A percentile compares a stretch with the other conserved stretches of the same genome.
Conservation (phyloP, 148 eudicot genomes). For the Amaranthus hypochondriacus region DNA sequence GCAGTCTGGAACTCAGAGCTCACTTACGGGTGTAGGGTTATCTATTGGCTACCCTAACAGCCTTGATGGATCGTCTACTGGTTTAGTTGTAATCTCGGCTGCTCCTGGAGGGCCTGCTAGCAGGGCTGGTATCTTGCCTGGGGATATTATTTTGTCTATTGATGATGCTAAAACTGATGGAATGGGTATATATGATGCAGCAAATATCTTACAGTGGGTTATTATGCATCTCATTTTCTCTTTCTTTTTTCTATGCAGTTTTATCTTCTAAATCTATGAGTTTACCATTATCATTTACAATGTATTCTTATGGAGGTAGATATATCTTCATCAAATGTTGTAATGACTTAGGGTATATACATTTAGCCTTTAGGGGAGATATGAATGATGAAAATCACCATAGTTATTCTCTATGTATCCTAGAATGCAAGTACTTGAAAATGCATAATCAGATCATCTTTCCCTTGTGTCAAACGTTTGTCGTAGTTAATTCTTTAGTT, state of each 20-base stretch:
- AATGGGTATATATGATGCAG: slow-evolving; percentile 96
- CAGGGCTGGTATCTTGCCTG: slow-evolving; percentile 75
- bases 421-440: too few relatives aligned
- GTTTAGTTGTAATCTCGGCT: slow-evolving; percentile 85
- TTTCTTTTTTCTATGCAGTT: slow-evolving; percentile 14
- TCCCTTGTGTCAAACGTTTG: not conserved
- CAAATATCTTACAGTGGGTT: slow-evolving; percentile 86
- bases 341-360: too few relatives aligned
- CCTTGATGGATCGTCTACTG: slow-evolving; percentile 49
- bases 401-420: too few relatives aligned
- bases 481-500: not conserved
- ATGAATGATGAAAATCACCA: too few relatives aligned
- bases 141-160: slow-evolving; percentile 81
- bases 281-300: not conserved
- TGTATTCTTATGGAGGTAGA: too few relatives aligned
- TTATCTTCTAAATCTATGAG: not conserved
- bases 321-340: too few relatives aligned
- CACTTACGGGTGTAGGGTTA: slow-evolving; percentile 93
- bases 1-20: slow-evolving; percentile 96
- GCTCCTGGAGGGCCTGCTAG: slow-evolving; percentile 87
- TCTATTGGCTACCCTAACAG: slow-evolving; percentile 79
- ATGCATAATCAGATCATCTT: not conserved
- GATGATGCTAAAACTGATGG: slow-evolving; percentile 61
- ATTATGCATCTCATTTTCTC: slow-evolving; percentile 8
- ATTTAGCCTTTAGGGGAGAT: too few relatives aligned